phyloP scores from a whole-genome alignment of 306 rosid genomes.

The Trichosanthes truncata region DNA sequence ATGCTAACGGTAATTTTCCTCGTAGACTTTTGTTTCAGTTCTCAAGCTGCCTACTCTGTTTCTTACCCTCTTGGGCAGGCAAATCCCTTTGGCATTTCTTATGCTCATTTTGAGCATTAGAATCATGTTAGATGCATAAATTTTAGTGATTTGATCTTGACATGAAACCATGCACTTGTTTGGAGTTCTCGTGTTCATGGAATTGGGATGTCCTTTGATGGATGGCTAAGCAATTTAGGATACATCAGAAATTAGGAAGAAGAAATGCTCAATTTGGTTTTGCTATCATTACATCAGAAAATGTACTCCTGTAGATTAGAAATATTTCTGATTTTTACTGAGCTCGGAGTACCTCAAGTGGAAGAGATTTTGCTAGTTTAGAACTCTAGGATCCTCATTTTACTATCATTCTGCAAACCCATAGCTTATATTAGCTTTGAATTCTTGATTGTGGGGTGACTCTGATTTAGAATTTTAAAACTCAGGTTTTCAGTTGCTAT shows the following conservation, averaged over 20 bases:
- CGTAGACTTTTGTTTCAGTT: neutral
- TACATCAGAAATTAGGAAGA: neutral
- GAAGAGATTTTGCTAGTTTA: neutral
- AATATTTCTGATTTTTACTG: neutral
- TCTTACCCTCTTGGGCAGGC: neutral
- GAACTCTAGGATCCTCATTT: neutral
- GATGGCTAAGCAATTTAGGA: constrained; percentile 1
- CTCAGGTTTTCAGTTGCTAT: constrained; percentile 85
- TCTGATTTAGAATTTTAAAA: constrained; percentile 5
- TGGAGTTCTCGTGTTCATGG: neutral
- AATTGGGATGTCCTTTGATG: neutral
- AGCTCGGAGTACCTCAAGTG: neutral
- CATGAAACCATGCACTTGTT: neutral
- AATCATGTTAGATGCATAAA: neutral
- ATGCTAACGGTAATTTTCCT: constrained; percentile 72
- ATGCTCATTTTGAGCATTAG: neutral
- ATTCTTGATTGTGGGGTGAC: neutral
- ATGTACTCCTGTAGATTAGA: neutral
- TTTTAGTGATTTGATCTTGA: neutral
- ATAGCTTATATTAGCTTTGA: neutral
- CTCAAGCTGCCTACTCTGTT: neutral
- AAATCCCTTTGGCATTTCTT: neutral
- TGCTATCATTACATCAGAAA: neutral
- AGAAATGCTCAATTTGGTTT: neutral
- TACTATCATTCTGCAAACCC: neutral